Percentiles rank a stretch among this genome's conserved stretches.
Evolutionary conservation across 306 rosid species (phyloP).

Genomic region (Rubus parviflorus): DNA sequence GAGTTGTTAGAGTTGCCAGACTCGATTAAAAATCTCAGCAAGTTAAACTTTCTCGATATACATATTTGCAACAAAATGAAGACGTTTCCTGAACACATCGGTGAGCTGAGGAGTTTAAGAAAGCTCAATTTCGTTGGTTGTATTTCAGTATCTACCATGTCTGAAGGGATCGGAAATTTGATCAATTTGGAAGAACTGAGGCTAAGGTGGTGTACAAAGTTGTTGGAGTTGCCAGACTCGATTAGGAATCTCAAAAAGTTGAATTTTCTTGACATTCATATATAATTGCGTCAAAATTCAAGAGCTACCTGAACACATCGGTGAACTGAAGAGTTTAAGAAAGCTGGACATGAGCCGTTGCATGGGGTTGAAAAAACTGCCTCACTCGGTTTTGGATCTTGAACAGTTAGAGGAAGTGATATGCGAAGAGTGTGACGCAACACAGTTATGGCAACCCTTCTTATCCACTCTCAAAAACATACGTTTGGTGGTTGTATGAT

Average conservation of each 20-base stretch:
- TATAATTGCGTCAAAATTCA: constrained; percentile 46
- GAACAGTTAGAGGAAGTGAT: constrained; percentile 34
- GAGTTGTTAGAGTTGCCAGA: constrained; percentile 42
- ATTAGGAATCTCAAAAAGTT: constrained; percentile 31
- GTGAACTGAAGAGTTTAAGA: constrained; percentile 32
- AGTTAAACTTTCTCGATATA: constrained; percentile 47
- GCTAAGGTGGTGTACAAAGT: constrained; percentile 47
- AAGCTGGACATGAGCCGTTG: constrained; percentile 45
- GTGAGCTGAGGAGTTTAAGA: constrained; percentile 28
- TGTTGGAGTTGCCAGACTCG: constrained; percentile 48
- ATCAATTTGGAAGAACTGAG: constrained; percentile 46
- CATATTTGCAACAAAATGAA: constrained; percentile 47
- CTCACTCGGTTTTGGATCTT: constrained; percentile 41
- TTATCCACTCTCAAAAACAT: no score
- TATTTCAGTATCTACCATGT: constrained; percentile 42
- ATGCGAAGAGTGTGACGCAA: constrained; percentile 44
- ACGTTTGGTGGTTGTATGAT: no score
- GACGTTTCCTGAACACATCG: constrained; percentile 35
- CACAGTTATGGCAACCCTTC: constrained; percentile 29
- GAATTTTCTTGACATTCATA: constrained; percentile 48
- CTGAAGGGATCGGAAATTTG: constrained; percentile 38
- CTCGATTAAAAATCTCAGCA: constrained; percentile 33
- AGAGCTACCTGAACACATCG: constrained; percentile 46
- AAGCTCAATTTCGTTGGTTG: constrained; percentile 56
- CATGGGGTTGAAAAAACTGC: constrained; percentile 36